These are phyloP conservation scores for Falciphora oryzae DNA, from an alignment of 2,329 filamentous ascomycete genomes.

Conservation along the genomic window DNA sequence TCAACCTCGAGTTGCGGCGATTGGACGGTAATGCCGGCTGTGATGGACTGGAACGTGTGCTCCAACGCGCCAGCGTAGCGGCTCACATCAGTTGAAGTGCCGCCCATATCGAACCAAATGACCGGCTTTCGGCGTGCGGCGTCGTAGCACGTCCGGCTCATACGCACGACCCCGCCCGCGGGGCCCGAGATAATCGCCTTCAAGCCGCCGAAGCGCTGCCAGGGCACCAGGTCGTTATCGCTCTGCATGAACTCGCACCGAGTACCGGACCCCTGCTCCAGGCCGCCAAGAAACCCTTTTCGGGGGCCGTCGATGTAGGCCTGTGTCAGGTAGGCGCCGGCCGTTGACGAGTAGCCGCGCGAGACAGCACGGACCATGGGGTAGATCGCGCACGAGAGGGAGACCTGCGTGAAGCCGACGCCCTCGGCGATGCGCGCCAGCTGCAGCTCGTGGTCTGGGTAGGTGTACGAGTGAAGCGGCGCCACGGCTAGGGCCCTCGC, in stretches of 20 bases:
- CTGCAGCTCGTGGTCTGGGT: constrained; percentile 59
- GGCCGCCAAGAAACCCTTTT: constrained; percentile 57
- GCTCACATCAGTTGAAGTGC: constrained; percentile 15
- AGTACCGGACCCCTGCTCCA: constrained; percentile 44
- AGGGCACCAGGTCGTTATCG: constrained; percentile 38
- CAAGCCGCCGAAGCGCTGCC: constrained; percentile 17
- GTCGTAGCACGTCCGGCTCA: constrained; percentile 68
- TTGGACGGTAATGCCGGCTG: constrained; percentile 82
- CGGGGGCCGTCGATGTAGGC: constrained; percentile 65
- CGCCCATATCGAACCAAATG: constrained; percentile 66
- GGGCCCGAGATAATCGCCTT: constrained; percentile 64
- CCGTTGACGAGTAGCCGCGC: constrained; percentile 62
- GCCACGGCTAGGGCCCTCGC: constrained; percentile 63
- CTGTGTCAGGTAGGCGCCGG: constrained; percentile 69
- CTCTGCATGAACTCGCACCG: constrained; percentile 70
- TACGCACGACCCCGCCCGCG: constrained; percentile 66
- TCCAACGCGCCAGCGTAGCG: constrained; percentile 48
- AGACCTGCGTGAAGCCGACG: constrained; percentile 64
- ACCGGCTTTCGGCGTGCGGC: constrained; percentile 51
- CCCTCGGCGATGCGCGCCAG: constrained; percentile 57
- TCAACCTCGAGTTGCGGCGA: constrained; percentile 92
- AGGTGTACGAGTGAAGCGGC: constrained; percentile 67
- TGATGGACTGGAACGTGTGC: constrained; percentile 62
- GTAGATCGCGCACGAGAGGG: constrained; percentile 61
- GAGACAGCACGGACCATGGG: constrained; percentile 72